Base-by-base conservation (phyloP, 305 asterid species). In the Caryopteris hybrid region DNA sequence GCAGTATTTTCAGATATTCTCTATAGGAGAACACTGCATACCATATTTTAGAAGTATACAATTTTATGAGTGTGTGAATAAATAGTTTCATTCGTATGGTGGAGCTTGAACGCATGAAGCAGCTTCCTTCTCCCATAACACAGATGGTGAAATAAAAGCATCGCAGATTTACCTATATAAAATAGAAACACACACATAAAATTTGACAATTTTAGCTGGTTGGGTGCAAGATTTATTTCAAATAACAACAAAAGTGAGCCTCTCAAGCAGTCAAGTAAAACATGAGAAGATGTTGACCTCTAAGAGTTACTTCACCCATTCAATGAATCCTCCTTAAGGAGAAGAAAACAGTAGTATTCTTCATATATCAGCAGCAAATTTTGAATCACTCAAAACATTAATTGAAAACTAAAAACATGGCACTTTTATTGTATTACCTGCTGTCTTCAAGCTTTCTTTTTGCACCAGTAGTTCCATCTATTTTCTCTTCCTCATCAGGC, bases 371-470 rank as follows among this genome's bases (percentile, higher is more conserved):
- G 62, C 64, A 68, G 64, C 63, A 61, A 57, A 8, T 17, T 69
- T 43, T 66, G 71, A 64, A 57, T 58, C 59, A 48, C 59, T 41
- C 46, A 9, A 36, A 51, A 43, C 38, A 31, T 50, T 55, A 61
- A 48, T 43, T 38, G 20, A 70, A 61, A 74, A 62, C 45, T 60
- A 31, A 57, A 74, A 64, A 47, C 23, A 61, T 50, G 51, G 71
- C 46, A 52, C 25, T 42, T 58, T 14, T 31, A 57, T 70, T 71
- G 79, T 55, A 66, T 61, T 60, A 94, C 99, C 96, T 87, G 86
- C 71, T 69, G 61, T 74, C 86, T 74, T 75, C 77, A 41, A 56
- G 80, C 88, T 88, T 91, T 84, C 96, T 86, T 84, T 91, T 94
- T 62, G 79, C 72, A 74, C 86, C 79, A 69, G 80, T 55, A 61